A percentile compares a stretch with the other conserved stretches of the same genome.
These are phyloP conservation scores for Gnaphalium uliginosum DNA, from an alignment of 129 eudicot species.

Conservation along the genomic window DNA sequence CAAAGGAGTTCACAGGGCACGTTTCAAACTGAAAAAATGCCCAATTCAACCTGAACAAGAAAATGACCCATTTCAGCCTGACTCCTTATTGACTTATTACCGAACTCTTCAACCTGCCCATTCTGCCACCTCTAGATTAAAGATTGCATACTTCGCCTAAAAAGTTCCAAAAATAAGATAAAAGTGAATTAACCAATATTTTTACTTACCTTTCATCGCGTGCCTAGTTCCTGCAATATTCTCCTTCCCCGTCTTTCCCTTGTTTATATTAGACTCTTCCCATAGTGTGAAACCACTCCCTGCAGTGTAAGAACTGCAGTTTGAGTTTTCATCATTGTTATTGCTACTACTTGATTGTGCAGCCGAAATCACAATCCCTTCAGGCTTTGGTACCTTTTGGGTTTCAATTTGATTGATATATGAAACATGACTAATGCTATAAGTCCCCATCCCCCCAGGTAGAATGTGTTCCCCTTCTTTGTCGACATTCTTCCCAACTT, in stretches of 20 bases:
- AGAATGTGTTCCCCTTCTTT: constrained; percentile 52
- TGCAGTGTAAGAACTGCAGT: constrained; percentile 64
- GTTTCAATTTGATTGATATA: constrained; percentile 47
- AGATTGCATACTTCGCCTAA: not conserved
- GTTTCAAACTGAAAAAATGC: too few relatives aligned
- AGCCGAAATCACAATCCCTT: constrained; percentile 43
- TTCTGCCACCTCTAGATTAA: not conserved
- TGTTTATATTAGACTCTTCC: constrained; percentile 69
- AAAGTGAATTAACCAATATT: not conserved
- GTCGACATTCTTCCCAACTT: constrained; percentile 40
- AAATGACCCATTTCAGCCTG: too few relatives aligned
- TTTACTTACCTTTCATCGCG: constrained; percentile 50
- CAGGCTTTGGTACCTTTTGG: constrained; percentile 42
- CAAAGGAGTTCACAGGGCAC: too few relatives aligned
- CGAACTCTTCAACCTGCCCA: too few relatives aligned
- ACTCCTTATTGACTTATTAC: too few relatives aligned
- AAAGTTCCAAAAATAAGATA: too few relatives aligned
- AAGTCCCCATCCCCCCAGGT: constrained; percentile 84
- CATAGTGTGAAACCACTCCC: constrained; percentile 84
- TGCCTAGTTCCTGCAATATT: constrained; percentile 56
- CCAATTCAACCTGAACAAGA: too few relatives aligned
- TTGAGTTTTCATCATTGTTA: constrained; percentile 72
- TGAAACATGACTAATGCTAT: constrained; percentile 60
- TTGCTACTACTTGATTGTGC: constrained; percentile 62
- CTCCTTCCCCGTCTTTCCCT: constrained; percentile 99